These are phyloP conservation scores for Suhomyces bokatorum DNA, from an alignment of 1,139 yeast genomes.

Conservation along the genomic window DNA sequence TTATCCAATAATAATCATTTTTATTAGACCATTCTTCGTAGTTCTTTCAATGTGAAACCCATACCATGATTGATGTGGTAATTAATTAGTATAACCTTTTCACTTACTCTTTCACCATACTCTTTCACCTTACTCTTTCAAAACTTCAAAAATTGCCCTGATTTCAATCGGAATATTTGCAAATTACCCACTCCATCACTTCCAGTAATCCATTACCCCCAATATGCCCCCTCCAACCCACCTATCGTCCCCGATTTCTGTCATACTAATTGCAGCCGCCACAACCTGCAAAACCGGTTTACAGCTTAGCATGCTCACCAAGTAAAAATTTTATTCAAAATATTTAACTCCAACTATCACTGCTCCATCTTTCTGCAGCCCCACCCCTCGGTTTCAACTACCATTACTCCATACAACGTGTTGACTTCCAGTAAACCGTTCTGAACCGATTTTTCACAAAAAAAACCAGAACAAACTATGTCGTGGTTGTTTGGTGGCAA, in stretches of 20 bases:
- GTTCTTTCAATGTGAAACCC: too few species aligned
- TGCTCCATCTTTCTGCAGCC: neutral
- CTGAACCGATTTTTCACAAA: neutral
- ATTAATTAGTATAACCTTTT: too few species aligned
- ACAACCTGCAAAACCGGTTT: slow-evolving; percentile 1
- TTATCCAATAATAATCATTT: too few species aligned
- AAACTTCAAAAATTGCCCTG: too few species aligned
- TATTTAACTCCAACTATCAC: neutral
- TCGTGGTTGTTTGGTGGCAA: slow-evolving; percentile 69
- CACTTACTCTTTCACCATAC: too few species aligned
- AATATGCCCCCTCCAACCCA: neutral
- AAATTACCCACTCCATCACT: too few species aligned
- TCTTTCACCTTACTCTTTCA: too few species aligned
- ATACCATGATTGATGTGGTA: too few species aligned
- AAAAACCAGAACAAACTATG: slow-evolving; percentile 32
- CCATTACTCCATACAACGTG: neutral
- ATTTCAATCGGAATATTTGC: too few species aligned
- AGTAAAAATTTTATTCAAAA: slow-evolving; percentile 10
- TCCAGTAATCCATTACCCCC: neutral
- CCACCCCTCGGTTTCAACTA: slow-evolving; percentile 3
- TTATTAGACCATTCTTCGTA: too few species aligned
- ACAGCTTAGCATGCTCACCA: slow-evolving; percentile 7
- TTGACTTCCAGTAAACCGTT: neutral
- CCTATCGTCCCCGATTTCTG: neutral
- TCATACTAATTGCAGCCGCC: neutral